Evolutionary conservation across 495 filamentous ascomycete genomes (phyloP), one percentile per base, ranked within the genome.

Genomic region (Tirmania nivea): DNA sequence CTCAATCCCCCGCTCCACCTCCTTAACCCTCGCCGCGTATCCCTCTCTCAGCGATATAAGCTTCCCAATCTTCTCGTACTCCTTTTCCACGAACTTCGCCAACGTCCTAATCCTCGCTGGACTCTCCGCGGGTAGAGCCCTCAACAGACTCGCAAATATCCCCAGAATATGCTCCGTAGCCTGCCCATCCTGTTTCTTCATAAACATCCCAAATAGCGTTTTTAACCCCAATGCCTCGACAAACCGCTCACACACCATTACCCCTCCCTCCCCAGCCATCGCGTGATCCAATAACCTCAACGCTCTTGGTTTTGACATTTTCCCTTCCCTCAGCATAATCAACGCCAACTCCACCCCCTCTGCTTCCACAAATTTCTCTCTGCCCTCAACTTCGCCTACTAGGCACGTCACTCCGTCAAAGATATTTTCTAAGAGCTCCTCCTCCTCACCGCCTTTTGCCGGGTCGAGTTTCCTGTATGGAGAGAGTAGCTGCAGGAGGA

Each of bases 61-160:
- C 60, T 78, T 81, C 10, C 60, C 68, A 11, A 83, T 78, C 67
- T 93, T 92, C 55, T 86, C 83, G 63, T 92, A 95, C 55, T 94
- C 82, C 58, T 83, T 89, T 68, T 95, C 88, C 45, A 92, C 81
- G 64, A 99, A 96, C 61, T 99, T 99, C 3, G 87, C 90, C 0
- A 96, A 73, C 7, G 82, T 75, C 2, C 90, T 75, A 34, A 95
- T 87, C 1, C 90, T 73, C n/a, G 77, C 70, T 0, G 83, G 71
- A 10, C 81, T 84, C n/a, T 85, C 77, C 5, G 78, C 82, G 0
- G 86, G 86, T 2, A 99, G 64, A 1, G 77, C 71, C 14, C 87
- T 81, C 1, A 99, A 73, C 62, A 99, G 73, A 0, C 83, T 83
- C 2, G 84, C 78, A 52, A 96, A 87, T 8, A 96, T 87, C 14